Evolutionary conservation across 208 protist species (phyloP).

Genomic region (Wallacemonas rigidus): DNA sequence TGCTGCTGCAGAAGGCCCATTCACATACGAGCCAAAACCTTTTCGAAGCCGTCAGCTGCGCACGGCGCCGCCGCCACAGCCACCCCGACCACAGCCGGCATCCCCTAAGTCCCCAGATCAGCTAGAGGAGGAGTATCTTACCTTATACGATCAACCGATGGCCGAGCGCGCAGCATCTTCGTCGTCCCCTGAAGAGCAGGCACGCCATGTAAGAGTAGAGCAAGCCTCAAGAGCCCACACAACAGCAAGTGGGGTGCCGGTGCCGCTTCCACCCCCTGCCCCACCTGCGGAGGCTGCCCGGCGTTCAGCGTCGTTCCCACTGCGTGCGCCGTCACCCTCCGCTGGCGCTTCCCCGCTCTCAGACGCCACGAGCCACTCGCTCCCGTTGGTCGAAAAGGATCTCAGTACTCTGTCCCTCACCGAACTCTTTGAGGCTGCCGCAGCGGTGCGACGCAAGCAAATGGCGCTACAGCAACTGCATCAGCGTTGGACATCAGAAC

Average conservation of each 20-base stretch:
- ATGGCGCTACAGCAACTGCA: constrained; percentile 58
- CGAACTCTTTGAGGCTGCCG: constrained; percentile 74
- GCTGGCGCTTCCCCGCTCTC: not conserved
- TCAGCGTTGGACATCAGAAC: constrained; percentile 13
- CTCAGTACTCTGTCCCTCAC: constrained; percentile 61
- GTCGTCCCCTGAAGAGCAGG: no score
- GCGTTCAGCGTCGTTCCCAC: not conserved
- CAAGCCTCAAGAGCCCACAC: no score
- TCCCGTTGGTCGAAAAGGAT: constrained; percentile 23
- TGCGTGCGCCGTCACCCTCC: not conserved
- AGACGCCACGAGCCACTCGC: not conserved
- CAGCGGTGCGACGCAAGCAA: constrained; percentile 57
- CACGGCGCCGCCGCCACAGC: not conserved
- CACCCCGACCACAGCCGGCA: not conserved
- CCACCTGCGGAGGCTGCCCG: no score
- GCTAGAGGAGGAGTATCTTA: constrained; percentile 14
- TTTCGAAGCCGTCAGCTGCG: not conserved
- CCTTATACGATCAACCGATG: not conserved
- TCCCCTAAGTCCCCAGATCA: constrained; percentile 2
- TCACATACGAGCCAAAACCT: constrained; percentile 46
- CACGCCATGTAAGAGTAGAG: no score
- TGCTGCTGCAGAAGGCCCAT: constrained; percentile 35
- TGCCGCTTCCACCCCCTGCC: no score
- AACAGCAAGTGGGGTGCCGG: no score
- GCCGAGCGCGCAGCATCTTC: no score